A percentile compares a stretch with the other conserved stretches of the same genome.
phyloP scores from a whole-genome alignment of 495 filamentous ascomycete species.

The Penicillium manginii region DNA sequence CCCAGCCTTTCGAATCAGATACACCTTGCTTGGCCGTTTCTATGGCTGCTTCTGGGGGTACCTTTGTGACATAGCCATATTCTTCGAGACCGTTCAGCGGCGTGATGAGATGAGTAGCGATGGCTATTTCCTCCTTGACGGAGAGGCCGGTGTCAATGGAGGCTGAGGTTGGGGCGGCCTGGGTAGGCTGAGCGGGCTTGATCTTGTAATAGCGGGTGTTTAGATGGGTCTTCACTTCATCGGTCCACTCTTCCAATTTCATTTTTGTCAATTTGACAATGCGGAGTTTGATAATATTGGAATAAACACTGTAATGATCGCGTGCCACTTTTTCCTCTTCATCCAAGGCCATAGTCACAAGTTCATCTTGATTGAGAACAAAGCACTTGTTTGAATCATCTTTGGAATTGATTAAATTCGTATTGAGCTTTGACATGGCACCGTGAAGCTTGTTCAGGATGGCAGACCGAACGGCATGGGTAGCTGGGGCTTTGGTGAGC shows the following conservation, averaged over 20 bases:
- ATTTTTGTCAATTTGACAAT: slow-evolving; percentile 77
- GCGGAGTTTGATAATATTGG: slow-evolving; percentile 77
- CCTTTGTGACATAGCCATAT: slow-evolving; percentile 73
- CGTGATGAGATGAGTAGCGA: slow-evolving; percentile 62
- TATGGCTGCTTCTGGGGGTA: slow-evolving; percentile 64
- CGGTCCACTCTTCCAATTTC: slow-evolving; percentile 65
- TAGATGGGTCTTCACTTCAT: slow-evolving; percentile 46
- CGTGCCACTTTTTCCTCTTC: slow-evolving; percentile 79
- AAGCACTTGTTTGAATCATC: slow-evolving; percentile 61
- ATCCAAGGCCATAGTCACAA: slow-evolving; percentile 79
- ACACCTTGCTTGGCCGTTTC: slow-evolving; percentile 65
- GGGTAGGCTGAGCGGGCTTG: slow-evolving; percentile 26
- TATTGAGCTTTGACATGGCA: slow-evolving; percentile 72
- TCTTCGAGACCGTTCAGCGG: slow-evolving; percentile 60
- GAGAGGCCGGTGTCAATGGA: slow-evolving; percentile 69
- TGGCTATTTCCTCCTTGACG: slow-evolving; percentile 65
- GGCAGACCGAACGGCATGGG: slow-evolving; percentile 66
- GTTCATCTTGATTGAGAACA: slow-evolving; percentile 64
- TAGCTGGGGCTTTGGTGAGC: slow-evolving; percentile 69
- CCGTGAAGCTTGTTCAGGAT: slow-evolving; percentile 75
- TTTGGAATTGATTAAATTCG: slow-evolving; percentile 50
- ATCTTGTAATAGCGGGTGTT: slow-evolving; percentile 48
- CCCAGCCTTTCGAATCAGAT: slow-evolving; percentile 70
- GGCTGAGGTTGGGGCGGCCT: slow-evolving; percentile 25
- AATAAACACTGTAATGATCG: slow-evolving; percentile 69